Conservation (phyloP, 2,329 filamentous ascomycete species). For the Sporothrix euskadiensis region DNA sequence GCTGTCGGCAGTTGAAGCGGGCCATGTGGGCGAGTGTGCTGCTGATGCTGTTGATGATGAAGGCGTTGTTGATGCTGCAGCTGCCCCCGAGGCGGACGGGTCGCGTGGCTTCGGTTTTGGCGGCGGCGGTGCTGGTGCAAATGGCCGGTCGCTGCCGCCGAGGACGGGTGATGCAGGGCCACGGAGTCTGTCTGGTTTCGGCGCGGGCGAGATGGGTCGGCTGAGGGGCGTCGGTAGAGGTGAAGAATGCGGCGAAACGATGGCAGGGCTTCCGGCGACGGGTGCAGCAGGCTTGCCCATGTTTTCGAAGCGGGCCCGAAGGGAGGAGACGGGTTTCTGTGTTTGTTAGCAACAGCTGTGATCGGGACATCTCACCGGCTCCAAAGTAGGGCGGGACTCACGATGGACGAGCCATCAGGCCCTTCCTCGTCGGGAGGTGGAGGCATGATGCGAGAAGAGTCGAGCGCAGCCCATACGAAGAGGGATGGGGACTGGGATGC, state of each 20-base stretch:
- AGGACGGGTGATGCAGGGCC: constrained; percentile 34
- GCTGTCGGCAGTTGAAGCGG: background rate
- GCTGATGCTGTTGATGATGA: background rate
- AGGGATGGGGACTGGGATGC: background rate
- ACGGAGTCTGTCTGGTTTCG: constrained; percentile 48
- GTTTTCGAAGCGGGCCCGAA: constrained; percentile 79
- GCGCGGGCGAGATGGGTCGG: constrained; percentile 43
- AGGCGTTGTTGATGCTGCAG: background rate
- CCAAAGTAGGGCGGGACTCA: constrained; percentile 43
- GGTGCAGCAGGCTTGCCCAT: constrained; percentile 57
- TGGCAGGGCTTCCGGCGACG: constrained; percentile 39
- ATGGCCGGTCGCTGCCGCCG: constrained; percentile 40
- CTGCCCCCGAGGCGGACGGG: background rate
- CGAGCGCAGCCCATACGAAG: constrained; percentile 14
- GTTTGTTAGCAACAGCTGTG: background rate
- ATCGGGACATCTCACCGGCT: constrained; percentile 36
- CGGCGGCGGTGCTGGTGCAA: constrained; percentile 39
- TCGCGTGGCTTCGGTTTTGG: constrained; percentile 44
- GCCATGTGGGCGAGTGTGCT: background rate
- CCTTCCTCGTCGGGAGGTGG: constrained; percentile 52
- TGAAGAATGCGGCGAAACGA: constrained; percentile 25
- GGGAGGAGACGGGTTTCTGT: constrained; percentile 78
- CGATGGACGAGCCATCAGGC: constrained; percentile 75
- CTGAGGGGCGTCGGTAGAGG: constrained; percentile 33
- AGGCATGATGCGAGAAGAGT: constrained; percentile 46